phyloP scores from a whole-genome alignment of 2,329 filamentous ascomycete species.

The Neopestalotiopsis sp. region DNA sequence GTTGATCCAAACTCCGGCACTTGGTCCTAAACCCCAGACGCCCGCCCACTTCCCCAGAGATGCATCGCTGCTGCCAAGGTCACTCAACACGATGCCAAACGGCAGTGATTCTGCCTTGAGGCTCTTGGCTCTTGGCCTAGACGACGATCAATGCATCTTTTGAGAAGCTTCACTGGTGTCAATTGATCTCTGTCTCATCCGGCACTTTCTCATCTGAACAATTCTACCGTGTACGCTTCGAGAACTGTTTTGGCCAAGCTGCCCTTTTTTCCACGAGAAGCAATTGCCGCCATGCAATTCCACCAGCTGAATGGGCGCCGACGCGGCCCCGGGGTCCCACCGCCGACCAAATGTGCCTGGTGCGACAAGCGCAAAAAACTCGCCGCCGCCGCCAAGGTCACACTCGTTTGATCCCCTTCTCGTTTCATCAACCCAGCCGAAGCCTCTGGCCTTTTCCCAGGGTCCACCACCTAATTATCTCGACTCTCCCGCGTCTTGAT shows the following conservation, averaged over 20 bases:
- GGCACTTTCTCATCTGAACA: neutral
- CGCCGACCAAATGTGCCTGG: constrained; percentile 5
- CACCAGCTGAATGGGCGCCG: neutral
- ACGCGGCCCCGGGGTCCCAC: neutral
- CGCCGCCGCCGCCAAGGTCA: constrained; percentile 21
- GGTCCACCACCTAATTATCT: constrained; percentile 16
- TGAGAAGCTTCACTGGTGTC: neutral
- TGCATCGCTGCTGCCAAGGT: neutral
- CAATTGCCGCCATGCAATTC: constrained; percentile 6
- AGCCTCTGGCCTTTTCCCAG: constrained; percentile 13
- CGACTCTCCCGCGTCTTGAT: constrained; percentile 12
- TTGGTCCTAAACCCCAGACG: neutral
- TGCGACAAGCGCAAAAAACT: constrained; percentile 17
- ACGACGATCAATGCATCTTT: constrained; percentile 11
- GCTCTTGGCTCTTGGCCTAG: constrained; percentile 18
- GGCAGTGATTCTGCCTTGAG: constrained; percentile 15
- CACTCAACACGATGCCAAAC: constrained; percentile 14
- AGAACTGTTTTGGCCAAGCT: constrained; percentile 19
- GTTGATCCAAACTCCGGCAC: neutral
- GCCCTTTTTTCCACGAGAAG: neutral
- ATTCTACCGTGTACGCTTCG: neutral
- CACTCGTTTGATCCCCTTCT: constrained; percentile 22
- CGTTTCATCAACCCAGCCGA: constrained; percentile 27
- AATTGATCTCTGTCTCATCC: neutral
- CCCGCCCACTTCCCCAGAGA: constrained; percentile 13